Evolutionary conservation across 2,329 filamentous ascomycete genomes (phyloP).

Genomic region (Penicillium thymicola): DNA sequence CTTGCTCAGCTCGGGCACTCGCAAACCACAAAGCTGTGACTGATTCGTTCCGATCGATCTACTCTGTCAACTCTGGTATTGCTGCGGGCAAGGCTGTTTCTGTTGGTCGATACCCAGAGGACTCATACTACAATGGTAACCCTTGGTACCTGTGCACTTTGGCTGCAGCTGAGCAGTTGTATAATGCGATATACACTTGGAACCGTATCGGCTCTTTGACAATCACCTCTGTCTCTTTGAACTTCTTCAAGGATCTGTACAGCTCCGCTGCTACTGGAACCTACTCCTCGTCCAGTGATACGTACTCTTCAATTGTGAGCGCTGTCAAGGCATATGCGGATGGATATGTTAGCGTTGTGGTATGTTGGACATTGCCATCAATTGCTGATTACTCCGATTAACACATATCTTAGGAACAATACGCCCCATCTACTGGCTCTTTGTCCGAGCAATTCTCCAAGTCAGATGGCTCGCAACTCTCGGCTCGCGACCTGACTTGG

Average conservation of each 20-base stretch:
- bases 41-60: conserved; percentile 70
- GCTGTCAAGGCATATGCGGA: conserved; percentile 64
- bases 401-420: conserved; percentile 19
- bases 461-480: conserved; percentile 33
- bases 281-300: conserved; percentile 56
- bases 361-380: conserved; percentile 5
- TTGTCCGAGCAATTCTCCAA: conserved; percentile 43
- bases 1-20: conserved; percentile 65
- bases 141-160: conserved; percentile 76
- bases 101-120: conserved; percentile 65
- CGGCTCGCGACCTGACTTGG: conserved; percentile 46
- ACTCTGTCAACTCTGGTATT: conserved; percentile 51
- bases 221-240: conserved; percentile 61
- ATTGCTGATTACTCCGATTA: not conserved
- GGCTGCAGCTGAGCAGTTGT: conserved; percentile 76
- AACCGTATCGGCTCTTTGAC: conserved; percentile 59
- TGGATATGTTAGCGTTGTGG: conserved; percentile 50
- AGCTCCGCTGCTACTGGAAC: conserved; percentile 59
- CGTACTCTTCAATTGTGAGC: conserved; percentile 55
- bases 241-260: conserved; percentile 68
- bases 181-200: conserved; percentile 73
- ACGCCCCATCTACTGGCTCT: conserved; percentile 30
- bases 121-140: conserved; percentile 73
- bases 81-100: conserved; percentile 35
- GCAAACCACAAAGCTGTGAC: conserved; percentile 73